These are phyloP conservation scores for Coniochaeta pulveracea DNA, from an alignment of 2,329 filamentous ascomycete genomes.

Conservation along the genomic window DNA sequence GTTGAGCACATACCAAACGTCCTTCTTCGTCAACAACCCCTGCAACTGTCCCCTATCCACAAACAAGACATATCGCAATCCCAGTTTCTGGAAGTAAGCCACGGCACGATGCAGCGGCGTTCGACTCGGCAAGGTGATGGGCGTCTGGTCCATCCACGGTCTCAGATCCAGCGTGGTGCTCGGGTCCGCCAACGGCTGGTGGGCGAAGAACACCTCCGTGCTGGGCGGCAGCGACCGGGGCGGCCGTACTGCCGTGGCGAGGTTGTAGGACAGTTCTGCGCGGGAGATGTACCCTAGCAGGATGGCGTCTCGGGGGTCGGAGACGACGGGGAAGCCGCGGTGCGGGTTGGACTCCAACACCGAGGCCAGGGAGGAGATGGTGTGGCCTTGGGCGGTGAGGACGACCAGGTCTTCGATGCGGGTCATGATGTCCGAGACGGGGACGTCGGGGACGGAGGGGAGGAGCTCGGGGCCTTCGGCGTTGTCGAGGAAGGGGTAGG, in stretches of 20 bases:
- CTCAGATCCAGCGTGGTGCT: constrained; percentile 71
- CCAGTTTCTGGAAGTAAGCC: constrained; percentile 89
- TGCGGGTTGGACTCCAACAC: constrained; percentile 66
- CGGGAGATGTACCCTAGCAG: constrained; percentile 91
- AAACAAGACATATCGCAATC: constrained; percentile 82
- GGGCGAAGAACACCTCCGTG: constrained; percentile 74
- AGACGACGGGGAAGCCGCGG: constrained; percentile 86
- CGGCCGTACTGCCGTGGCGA: constrained; percentile 48
- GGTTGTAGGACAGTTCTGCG: constrained; percentile 75
- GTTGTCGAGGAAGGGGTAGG: constrained; percentile 91
- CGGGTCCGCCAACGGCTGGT: constrained; percentile 72
- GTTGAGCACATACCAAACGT: constrained; percentile 88
- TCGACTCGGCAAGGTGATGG: constrained; percentile 73
- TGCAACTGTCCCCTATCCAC: constrained; percentile 70
- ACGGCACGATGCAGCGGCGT: constrained; percentile 75
- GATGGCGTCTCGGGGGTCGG: constrained; percentile 63
- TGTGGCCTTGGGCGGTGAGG: constrained; percentile 79
- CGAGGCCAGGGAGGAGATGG: constrained; percentile 60
- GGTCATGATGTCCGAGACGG: constrained; percentile 85
- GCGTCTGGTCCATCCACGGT: constrained; percentile 98
- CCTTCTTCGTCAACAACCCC: constrained; percentile 91
- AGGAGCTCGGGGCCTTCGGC: constrained; percentile 51
- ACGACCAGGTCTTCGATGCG: constrained; percentile 81
- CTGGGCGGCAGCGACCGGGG: constrained; percentile 51
- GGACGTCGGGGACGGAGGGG: constrained; percentile 60